phyloP scores from a whole-genome alignment of 208 protist species.

The Eutreptiella sp. region DNA sequence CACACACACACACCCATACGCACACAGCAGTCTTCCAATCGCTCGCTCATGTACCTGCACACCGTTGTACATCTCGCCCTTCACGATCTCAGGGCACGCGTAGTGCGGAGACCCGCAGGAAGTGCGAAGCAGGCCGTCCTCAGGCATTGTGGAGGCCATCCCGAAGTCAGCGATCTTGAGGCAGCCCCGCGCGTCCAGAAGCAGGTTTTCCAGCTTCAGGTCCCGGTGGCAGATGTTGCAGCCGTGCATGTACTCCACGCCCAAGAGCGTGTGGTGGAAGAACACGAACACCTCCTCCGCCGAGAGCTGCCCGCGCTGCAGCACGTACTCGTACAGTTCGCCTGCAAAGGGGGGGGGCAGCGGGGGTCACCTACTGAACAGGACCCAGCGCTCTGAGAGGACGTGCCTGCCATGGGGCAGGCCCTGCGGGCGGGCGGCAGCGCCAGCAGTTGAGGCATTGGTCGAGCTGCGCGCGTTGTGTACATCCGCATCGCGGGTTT shows the following conservation, averaged over 20 bases:
- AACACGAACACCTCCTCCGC: conserved; percentile 67
- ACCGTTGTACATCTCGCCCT: conserved; percentile 26
- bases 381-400: neutral
- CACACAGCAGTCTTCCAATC: no score
- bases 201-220: conserved; percentile 84
- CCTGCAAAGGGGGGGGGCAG: no score
- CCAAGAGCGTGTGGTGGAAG: conserved; percentile 69
- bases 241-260: conserved; percentile 68
- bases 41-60: no score
- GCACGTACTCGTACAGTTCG: conserved; percentile 28
- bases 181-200: conserved; percentile 59
- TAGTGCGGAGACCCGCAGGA: conserved; percentile 43
- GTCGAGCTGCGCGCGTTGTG: no score
- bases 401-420: no score
- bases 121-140: conserved; percentile 31
- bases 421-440: no score
- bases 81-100: conserved; percentile 35
- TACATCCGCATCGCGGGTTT: no score
- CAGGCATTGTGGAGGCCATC: conserved; percentile 47
- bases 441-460: no score
- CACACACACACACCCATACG: no score
- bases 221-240: conserved; percentile 77
- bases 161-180: conserved; percentile 86
- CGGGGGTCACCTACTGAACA: no score
- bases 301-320: neutral